These are phyloP conservation scores for Heliamphora pulchella DNA, from an alignment of 179 eudicot genomes.

Conservation along the genomic window DNA sequence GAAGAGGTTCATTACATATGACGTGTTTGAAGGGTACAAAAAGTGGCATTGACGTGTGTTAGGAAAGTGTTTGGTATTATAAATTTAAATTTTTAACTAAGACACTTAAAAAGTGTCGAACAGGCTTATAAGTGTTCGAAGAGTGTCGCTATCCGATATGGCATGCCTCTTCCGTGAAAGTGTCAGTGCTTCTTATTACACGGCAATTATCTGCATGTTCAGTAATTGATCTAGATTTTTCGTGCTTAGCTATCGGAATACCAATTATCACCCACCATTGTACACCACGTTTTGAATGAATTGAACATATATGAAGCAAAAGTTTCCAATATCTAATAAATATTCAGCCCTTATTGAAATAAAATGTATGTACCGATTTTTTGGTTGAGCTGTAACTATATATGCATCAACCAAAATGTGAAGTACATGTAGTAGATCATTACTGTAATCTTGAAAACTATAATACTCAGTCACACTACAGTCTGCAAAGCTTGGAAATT, in stretches of 20 bases:
- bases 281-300: neutral
- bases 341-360: neutral
- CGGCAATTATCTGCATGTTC: neutral
- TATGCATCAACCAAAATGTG: neutral
- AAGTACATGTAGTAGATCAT: neutral
- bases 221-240: neutral
- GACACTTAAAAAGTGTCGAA: no score
- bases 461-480: neutral
- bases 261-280: neutral
- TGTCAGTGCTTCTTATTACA: no score
- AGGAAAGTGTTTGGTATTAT: no score
- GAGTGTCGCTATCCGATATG: no score
- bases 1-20: no score
- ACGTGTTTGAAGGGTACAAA: no score
- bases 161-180: no score
- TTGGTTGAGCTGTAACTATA: neutral
- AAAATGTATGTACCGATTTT: neutral
- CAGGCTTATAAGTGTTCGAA: no score
- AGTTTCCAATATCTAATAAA: neutral
- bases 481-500: neutral
- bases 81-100: no score
- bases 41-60: no score
- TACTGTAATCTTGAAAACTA: neutral
- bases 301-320: neutral
- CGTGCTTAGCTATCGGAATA: neutral